Base-by-base conservation (phyloP, 257 asterid species). In the Marsdenia floribunda region DNA sequence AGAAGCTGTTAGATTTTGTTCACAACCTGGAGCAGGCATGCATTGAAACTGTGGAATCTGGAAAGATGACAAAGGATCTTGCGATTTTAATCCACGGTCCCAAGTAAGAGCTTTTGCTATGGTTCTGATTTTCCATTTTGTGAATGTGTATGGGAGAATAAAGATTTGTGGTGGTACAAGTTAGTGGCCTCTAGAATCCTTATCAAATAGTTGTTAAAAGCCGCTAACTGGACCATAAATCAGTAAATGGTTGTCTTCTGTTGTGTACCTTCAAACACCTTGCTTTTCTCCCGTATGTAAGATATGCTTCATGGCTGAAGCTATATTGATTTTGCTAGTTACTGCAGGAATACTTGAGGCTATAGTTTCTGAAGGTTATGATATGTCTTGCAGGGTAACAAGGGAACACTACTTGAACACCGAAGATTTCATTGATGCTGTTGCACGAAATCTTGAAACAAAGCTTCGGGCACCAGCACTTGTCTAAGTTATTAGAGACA, bases 11-110 rank as follows among this genome's bases (percentile, higher is more conserved):
- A 78, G 90, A 83, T 70, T 91, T 93, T 85, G 83, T 88, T 73
- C 95, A 80, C 82, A 82, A 87, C 79, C 90, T 93, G 69, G 98
- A 93, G 84, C 80, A 85, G n/a, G 93, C 98, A 35, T 93, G 97
- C 78, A 74, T 89, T 46, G 96, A 84, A 79, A 89, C 96, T 10
- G 96, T 93, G 54, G 96, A 91, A 86, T 87, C 93, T 13, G 97
- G 96, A 83, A 93, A 91, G 82, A 93, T 93, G 98, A 93, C 98
- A 6, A 93, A 93, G 85, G 97, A 93, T 84, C 96, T 93, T 24
- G 97, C 97, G 49, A 74, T 91, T 77, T 83, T 93, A 84, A 71
- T 75, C 76, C 96, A 93, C 42, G 97, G 98, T 70, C 86, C 96
- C 78, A 93, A 87, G 97, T 93, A 86, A 83, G 97, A 82, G 24